phyloP scores from a whole-genome alignment of 495 filamentous ascomycete genomes.

The Xylaria acuta region DNA sequence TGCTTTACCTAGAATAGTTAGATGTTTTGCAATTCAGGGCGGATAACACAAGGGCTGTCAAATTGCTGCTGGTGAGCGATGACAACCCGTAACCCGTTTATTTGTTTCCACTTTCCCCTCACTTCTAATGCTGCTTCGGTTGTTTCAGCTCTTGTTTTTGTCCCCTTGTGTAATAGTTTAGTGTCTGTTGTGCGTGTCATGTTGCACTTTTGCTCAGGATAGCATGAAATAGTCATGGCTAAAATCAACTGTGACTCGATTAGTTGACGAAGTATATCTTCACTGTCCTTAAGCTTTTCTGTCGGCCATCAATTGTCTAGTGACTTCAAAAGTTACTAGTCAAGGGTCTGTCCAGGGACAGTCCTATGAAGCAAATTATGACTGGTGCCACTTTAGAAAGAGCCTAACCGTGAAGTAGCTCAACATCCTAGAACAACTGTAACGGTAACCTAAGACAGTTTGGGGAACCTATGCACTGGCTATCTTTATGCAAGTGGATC shows the following conservation, averaged over 20 bases:
- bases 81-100: constrained; percentile 22
- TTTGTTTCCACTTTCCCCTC: constrained; percentile 17
- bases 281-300: neutral
- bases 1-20: neutral
- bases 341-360: too few species aligned
- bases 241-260: neutral
- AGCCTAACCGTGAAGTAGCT: neutral
- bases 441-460: neutral
- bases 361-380: constrained; percentile 8
- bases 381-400: neutral
- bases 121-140: neutral
- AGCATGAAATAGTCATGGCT: neutral
- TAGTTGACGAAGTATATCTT: neutral
- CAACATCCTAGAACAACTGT: neutral
- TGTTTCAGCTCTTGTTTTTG: neutral
- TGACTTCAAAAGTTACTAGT: neutral
- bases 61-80: constrained; percentile 3
- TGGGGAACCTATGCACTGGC: neutral
- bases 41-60: constrained; percentile 12
- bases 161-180: neutral
- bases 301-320: neutral
- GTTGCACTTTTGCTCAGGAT: neutral
- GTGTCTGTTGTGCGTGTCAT: neutral
- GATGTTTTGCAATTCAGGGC: neutral
- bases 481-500: neutral